Conservation (phyloP, 805 yeast genomes). For the Maudiozyma pseudohumilis region DNA sequence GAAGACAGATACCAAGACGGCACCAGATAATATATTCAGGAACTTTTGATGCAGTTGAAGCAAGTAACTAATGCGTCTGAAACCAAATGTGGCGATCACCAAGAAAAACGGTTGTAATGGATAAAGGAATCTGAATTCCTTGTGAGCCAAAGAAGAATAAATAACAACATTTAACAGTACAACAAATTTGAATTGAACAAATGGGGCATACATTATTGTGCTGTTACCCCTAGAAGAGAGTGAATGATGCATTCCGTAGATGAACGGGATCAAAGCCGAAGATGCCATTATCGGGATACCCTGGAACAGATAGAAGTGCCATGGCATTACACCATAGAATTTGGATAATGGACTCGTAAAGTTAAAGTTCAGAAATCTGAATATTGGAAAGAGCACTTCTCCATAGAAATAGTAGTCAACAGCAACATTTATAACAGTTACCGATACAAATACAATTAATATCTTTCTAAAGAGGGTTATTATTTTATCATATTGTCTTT, state of each 20-base stretch:
- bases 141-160: constrained; percentile 67
- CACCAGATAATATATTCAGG: constrained; percentile 1
- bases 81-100: constrained; percentile 38
- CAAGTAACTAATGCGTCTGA: not conserved
- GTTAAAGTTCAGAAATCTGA: constrained; percentile 69
- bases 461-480: constrained; percentile 16
- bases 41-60: not conserved
- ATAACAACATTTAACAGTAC: constrained; percentile 37
- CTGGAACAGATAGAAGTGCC: constrained; percentile 78
- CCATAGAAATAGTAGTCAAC: constrained; percentile 58
- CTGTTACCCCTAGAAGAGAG: constrained; percentile 3
- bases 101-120: constrained; percentile 73
- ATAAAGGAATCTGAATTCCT: constrained; percentile 83
- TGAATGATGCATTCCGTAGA: constrained; percentile 33
- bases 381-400: constrained; percentile 46
- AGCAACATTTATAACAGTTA: constrained; percentile 31
- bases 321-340: constrained; percentile 77
- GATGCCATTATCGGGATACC: constrained; percentile 70
- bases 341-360: constrained; percentile 60
- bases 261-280: constrained; percentile 53
- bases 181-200: constrained; percentile 24
- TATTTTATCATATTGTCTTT: constrained; percentile 7
- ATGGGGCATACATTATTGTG: not conserved
- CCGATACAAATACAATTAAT: constrained; percentile 13
- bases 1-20: constrained; percentile 13